Conservation (phyloP, 2,329 filamentous ascomycete species). For the Ophiostoma montium region DNA sequence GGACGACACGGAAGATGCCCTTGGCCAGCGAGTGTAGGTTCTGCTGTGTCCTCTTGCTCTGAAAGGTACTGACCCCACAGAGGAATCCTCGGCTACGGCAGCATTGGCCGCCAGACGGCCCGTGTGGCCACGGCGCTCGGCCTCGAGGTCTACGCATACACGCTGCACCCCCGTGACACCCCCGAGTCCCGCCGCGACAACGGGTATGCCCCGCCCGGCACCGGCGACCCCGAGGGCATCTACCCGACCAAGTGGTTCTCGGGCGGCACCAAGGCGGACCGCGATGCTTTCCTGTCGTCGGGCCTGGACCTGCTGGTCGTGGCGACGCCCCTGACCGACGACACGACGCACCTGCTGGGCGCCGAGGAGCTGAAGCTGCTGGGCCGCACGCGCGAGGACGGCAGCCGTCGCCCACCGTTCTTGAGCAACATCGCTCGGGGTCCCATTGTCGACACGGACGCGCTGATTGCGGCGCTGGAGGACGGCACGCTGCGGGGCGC, state of each 20-base stretch:
- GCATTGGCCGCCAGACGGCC: constrained; percentile 38
- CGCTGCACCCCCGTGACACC: constrained; percentile 52
- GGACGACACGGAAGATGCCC: constrained; percentile 27
- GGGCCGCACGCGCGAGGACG: constrained; percentile 7
- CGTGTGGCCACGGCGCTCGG: constrained; percentile 50
- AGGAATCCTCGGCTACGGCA: constrained; percentile 40
- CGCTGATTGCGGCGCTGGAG: constrained; percentile 47
- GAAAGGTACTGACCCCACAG: constrained; percentile 16
- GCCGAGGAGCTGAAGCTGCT: constrained; percentile 34
- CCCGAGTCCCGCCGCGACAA: constrained; percentile 48
- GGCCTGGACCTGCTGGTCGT: constrained; percentile 39
- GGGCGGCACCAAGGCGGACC: constrained; percentile 26
- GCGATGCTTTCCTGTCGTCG: constrained; percentile 35
- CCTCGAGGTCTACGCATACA: constrained; percentile 62
- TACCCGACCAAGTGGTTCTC: constrained; percentile 39
- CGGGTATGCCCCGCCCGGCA: constrained; percentile 54
- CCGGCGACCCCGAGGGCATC: constrained; percentile 37
- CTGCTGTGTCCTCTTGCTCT: background rate
- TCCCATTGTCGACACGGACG: constrained; percentile 33
- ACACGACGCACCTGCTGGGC: constrained; percentile 36
- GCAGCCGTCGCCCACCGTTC: constrained; percentile 34
- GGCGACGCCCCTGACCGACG: constrained; percentile 34
- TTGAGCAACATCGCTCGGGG: constrained; percentile 60
- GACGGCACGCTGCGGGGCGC: constrained; percentile 40
- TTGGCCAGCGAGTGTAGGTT: constrained; percentile 34